These are phyloP conservation scores for Polytolypa hystricis DNA, from an alignment of 2,329 filamentous ascomycete species.

Conservation along the genomic window DNA sequence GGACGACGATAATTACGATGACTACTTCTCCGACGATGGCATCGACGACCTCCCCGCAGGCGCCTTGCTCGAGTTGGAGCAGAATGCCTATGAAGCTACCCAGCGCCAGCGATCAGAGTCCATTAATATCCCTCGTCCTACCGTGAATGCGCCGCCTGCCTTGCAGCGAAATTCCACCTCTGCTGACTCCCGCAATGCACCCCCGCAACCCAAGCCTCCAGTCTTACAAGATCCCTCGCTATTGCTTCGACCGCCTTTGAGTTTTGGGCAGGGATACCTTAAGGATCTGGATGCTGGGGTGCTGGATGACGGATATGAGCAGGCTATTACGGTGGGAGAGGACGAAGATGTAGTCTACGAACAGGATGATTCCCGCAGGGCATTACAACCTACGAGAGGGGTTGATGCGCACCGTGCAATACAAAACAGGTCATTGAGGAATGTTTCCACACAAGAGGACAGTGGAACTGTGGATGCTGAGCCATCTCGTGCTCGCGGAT, in stretches of 20 bases:
- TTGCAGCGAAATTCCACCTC: constrained; percentile 3
- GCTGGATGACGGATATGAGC: constrained; percentile 26
- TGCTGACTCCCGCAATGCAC: constrained; percentile 2
- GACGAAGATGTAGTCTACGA: constrained; percentile 10
- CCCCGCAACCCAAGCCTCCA: constrained; percentile 1
- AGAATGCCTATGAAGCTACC: constrained; percentile 35
- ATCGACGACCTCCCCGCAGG: constrained; percentile 34
- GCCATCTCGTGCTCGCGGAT: too few relatives aligned
- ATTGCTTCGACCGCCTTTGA: constrained; percentile 20
- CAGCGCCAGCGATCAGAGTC: constrained; percentile 22
- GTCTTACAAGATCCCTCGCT: constrained; percentile 9
- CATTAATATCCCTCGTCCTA: constrained; percentile 7
- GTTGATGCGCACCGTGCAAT: too few relatives aligned
- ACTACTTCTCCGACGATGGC: constrained; percentile 37
- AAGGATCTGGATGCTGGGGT: constrained; percentile 34
- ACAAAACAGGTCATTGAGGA: too few relatives aligned
- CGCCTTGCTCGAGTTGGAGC: constrained; percentile 34
- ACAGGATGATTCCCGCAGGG: neutral
- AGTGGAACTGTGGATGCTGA: too few relatives aligned
- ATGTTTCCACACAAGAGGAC: too few relatives aligned
- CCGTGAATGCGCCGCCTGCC: neutral
- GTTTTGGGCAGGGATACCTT: constrained; percentile 33
- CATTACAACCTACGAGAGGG: neutral
- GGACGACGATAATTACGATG: constrained; percentile 37
- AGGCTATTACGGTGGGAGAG: constrained; percentile 16